These are phyloP conservation scores for Rhodofomes roseus DNA, from an alignment of 1,284 basidiomycete genomes.

Conservation along the genomic window DNA sequence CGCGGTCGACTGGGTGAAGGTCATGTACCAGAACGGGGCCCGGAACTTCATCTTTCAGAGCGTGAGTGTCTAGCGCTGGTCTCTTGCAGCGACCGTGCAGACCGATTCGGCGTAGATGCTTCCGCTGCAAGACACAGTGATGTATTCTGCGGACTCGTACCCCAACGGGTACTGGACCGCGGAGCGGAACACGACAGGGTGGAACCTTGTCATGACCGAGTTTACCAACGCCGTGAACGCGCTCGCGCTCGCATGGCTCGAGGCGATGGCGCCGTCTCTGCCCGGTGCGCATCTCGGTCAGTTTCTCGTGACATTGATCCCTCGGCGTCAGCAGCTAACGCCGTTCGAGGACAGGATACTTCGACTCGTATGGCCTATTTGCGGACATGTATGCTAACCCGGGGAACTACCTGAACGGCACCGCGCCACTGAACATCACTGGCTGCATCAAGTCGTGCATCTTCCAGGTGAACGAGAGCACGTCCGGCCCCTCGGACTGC, in stretches of 20 bases:
- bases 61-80: slow-evolving; percentile 24
- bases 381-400: slow-evolving; percentile 49
- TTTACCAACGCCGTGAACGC: slow-evolving; percentile 30
- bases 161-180: slow-evolving; percentile 21
- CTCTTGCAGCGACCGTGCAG: not conserved
- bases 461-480: slow-evolving; percentile 35
- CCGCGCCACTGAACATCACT: slow-evolving; percentile 51
- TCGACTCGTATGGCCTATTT: slow-evolving; percentile 53
- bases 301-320: not conserved
- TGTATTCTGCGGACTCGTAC: slow-evolving; percentile 29
- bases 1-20: slow-evolving; percentile 43
- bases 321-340: not conserved
- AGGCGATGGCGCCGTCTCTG: slow-evolving; percentile 26
- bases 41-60: slow-evolving; percentile 34
- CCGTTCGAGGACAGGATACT: slow-evolving; percentile 36
- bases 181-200: slow-evolving; percentile 18
- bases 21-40: slow-evolving; percentile 22
- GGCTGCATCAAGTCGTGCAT: slow-evolving; percentile 44
- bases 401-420: slow-evolving; percentile 51
- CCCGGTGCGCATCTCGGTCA: slow-evolving; percentile 31
- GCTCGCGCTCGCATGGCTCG: slow-evolving; percentile 27
- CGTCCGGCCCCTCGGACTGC: slow-evolving; percentile 30
- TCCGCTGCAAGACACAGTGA: slow-evolving; percentile 15
- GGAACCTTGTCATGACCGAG: slow-evolving; percentile 30
- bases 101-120: slow-evolving; percentile 4